Base-by-base conservation (phyloP, 176 grass and related monocot species). In the Rhynchospora pubera region DNA sequence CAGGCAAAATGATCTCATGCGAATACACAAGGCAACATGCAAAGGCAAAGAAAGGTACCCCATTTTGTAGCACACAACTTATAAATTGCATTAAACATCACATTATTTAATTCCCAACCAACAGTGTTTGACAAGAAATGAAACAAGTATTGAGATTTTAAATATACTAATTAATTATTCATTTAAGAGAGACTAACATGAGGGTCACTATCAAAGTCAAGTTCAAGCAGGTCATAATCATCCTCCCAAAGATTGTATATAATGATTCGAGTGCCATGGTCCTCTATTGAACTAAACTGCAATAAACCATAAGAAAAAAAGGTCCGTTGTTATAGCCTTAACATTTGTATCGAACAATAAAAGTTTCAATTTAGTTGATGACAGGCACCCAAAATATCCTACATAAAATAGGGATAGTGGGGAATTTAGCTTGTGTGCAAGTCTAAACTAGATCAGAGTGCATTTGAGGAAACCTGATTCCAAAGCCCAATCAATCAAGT, bases 221-320 rank as follows among this genome's bases (percentile, higher is more conserved):
- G 91, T 78, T 99, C 96, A 55, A 95, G 79, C 55, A 93, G 57
- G 50, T 92, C 96, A 85, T 95, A 84, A 57, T 99, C 96, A 77
- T 99, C 92, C 86, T 95, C 92, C 96, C 96, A 99, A 39, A 99
- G 87, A 92, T 99, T 99, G 79, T 93, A 99, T 85, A 99, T 99
- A 69, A 99, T 39, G 84, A 99, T 88, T 74, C 87, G 92, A 78
- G 92, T 99, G 50, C 96, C 96, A 32, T 93, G 91, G 13, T 95
- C 91, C 58, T 94, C 89, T 65, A 93, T 88, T 61, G 58, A 90
- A 71, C 82, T 87, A 88, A 95, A 99, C 96, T 99, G 89, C 82
- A 95, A 83, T 48, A 61, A 23, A 62, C 61, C 79, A 87, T 55
- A n/a, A n/a, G 83, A 45, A 57, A 80, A 87, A 82, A 84, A 51